phyloP scores from a whole-genome alignment of 495 filamentous ascomycete genomes.

The Polyplosphaeria fusca region DNA sequence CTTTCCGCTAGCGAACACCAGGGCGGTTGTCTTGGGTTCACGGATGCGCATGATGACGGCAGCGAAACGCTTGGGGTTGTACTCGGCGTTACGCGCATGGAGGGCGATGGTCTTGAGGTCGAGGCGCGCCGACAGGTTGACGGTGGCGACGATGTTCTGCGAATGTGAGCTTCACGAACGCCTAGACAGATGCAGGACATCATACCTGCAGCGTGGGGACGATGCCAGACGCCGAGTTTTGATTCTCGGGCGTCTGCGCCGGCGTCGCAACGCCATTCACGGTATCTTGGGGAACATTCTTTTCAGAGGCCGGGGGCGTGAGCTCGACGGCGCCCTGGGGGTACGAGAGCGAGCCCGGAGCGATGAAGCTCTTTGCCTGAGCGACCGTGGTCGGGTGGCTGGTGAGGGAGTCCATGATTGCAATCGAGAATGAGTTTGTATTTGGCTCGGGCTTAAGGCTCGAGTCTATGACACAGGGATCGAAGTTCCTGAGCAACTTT shows the following conservation, averaged over 20 bases:
- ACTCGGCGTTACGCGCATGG: conserved; percentile 97
- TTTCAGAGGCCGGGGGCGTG: conserved; percentile 69
- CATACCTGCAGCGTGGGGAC: not conserved
- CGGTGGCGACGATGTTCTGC: conserved; percentile 99
- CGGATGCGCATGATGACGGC: conserved; percentile 99
- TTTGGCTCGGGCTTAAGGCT: not conserved
- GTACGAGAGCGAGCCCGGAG: conserved; percentile 74
- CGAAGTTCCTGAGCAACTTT: conserved; percentile 1
- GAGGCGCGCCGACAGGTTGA: conserved; percentile 96
- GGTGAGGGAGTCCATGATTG: conserved; percentile 84
- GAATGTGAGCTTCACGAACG: conserved; percentile 48
- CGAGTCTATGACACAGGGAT: not conserved
- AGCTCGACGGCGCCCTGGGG: conserved; percentile 78
- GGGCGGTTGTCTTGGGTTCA: conserved; percentile 94
- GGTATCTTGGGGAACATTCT: conserved; percentile 53
- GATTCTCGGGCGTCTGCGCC: conserved; percentile 85
- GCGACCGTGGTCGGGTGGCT: conserved; percentile 83
- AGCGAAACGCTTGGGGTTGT: conserved; percentile 98
- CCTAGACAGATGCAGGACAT: no score
- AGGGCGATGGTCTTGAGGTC: conserved; percentile 99
- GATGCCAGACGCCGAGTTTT: conserved; percentile 78
- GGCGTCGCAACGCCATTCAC: conserved; percentile 90
- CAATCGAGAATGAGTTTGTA: no score
- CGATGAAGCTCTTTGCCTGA: conserved; percentile 69
- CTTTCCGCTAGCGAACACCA: conserved; percentile 98